Evolutionary conservation across 345 rosid genomes (phyloP).

Genomic region (Citropsis articulata): DNA sequence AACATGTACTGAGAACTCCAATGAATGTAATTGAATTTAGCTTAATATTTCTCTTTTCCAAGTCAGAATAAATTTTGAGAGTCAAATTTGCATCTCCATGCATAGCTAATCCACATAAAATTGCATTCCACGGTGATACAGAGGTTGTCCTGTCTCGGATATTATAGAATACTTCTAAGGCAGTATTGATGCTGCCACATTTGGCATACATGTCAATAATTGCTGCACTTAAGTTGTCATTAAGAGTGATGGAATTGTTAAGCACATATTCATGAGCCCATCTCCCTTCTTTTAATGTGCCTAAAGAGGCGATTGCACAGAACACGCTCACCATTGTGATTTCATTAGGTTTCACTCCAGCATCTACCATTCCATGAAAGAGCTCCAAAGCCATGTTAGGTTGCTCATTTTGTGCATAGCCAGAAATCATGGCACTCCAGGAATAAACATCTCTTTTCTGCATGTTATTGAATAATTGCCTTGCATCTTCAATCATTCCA

Average conservation of each 20-base stretch:
- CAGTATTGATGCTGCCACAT: constrained; percentile 73
- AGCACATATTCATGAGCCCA: constrained; percentile 53
- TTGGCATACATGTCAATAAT: constrained; percentile 90
- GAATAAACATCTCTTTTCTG: constrained; percentile 70
- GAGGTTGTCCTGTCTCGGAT: constrained; percentile 36
- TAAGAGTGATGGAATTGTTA: constrained; percentile 41
- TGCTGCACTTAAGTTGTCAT: constrained; percentile 70
- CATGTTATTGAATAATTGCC: constrained; percentile 53
- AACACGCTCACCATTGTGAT: constrained; percentile 83
- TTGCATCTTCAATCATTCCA: constrained; percentile 57
- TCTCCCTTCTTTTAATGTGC: constrained; percentile 57
- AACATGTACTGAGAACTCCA: constrained; percentile 74
- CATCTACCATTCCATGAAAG: constrained; percentile 53
- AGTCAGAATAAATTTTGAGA: constrained; percentile 49
- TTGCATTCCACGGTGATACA: constrained; percentile 85
- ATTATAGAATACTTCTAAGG: constrained; percentile 51
- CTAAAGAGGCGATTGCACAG: constrained; percentile 62
- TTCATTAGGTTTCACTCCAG: constrained; percentile 57
- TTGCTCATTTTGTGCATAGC: constrained; percentile 53
- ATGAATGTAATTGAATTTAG: constrained; percentile 68
- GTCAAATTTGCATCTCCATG: constrained; percentile 65
- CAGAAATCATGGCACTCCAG: constrained; percentile 80
- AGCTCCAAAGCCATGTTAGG: constrained; percentile 54
- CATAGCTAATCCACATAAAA: constrained; percentile 69
- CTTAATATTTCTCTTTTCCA: constrained; percentile 43